Base-by-base conservation (phyloP, 306 rosid species). In the Acacia crassicarpa region DNA sequence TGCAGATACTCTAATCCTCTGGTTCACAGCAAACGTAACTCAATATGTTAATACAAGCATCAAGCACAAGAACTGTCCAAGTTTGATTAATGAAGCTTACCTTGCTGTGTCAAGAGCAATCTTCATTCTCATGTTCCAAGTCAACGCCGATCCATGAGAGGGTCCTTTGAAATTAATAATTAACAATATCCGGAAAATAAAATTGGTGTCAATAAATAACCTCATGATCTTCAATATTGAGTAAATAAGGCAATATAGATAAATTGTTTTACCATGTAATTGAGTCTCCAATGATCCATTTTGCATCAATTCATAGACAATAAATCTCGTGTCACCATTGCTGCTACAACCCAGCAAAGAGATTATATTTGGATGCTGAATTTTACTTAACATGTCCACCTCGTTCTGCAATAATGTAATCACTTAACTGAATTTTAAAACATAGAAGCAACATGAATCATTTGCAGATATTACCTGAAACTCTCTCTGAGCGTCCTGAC, bases 1-100 rank as follows among this genome's bases (percentile, higher is more conserved):
- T 96, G 99, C 70, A 96, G 90, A 86, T 92, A 92, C 86, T 96
- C 97, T 86, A 96, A 91, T 76, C 97, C 97, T 85, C 99, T 96
- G 94, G 72, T 86, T 85, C 80, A 88, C 72, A 87, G 77, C 22
- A 69, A 69, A 69, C 20, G 16, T 45, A 38, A 80, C 13, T 62
- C 65, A 82, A 83, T 73, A 78, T 83, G 84, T 88, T 76, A 86
- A 33, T 76, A 72, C 5, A 63, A 33, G 67, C 45, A 80, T 15
- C 77, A 32, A 54, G 4, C 40, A 71, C 27, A 81, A 46, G 69
- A 27, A 67, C 61, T 38, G 71, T 51, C 75, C 14, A 48, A 19
- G 59, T 82, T 30, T 62, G 81, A 78, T n/a, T 81, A 67, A 63
- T 54, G 41, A 82, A 86, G 78, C 82, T 86, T 44, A 91, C 99